Evolutionary conservation across 805 yeast species (phyloP), one percentile per base, ranked within the genome.

Genomic region (Starmerella cellae): DNA sequence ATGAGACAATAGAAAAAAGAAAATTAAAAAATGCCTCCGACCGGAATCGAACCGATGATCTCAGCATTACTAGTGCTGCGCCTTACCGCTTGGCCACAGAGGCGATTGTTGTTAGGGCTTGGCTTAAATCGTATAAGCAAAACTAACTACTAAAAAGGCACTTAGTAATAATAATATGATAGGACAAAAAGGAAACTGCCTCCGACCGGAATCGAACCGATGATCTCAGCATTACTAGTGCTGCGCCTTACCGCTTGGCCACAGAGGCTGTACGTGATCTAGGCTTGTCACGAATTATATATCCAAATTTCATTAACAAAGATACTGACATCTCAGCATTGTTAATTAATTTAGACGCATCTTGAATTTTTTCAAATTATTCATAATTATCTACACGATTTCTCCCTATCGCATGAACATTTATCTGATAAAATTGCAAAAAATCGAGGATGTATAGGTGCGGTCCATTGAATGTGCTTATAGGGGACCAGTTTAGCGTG

Each of bases 41-140:
- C 74, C 79, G 73, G 79, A 74, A 65, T 74, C 69, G 79, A 74
- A 74, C 79, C 73, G 79, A 77, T 75, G 82, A 76, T 77, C 82
- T 75, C 76, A 75, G 77, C 82, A 77, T 77, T 77, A 77, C 82
- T 75, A 77, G 82, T 77, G 82, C 77, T 76, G 75, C 82, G 82
- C 83, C 80, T 78, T 75, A 77, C 82, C 82, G 66, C 72, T 70
- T 69, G 73, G 74, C 74, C 73, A 69, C 69, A 69, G 65, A 68
- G 70, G 73, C 71, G 32, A 9, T 6, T 6, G 42, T 30, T 24
- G 13, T 24, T 8, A 9, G 13, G 13, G 28, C 28, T 24, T 24
- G 8, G 28, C n/a, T n/a, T n/a, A n/a, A n/a, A n/a, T n/a, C n/a
- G n/a, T n/a, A n/a, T n/a, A n/a, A n/a, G n/a, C n/a, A n/a, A n/a